phyloP scores from a whole-genome alignment of 2,329 filamentous ascomycete species.

The Ophiostoma tasmaniense region DNA sequence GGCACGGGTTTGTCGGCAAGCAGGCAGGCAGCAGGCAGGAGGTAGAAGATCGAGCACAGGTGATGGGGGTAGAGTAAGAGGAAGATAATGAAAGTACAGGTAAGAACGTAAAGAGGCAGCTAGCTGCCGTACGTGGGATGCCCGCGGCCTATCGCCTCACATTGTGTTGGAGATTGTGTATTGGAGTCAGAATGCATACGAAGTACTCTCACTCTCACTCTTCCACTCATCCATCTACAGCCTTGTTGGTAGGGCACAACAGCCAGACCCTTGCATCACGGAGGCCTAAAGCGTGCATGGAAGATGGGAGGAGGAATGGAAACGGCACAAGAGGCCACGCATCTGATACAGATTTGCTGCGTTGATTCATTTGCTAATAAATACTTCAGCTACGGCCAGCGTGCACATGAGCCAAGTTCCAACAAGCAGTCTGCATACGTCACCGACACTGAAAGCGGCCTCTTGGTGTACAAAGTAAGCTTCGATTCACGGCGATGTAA shows the following conservation, averaged over 20 bases:
- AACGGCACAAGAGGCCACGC: neutral
- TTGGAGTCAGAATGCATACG: too few relatives aligned
- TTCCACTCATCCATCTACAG: neutral
- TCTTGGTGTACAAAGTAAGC: neutral
- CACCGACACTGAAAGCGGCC: neutral
- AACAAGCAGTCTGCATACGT: neutral
- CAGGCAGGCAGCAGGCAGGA: too few relatives aligned
- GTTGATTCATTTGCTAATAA: too few relatives aligned
- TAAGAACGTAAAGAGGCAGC: too few relatives aligned
- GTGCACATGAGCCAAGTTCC: too few relatives aligned
- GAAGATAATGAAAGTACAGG: too few relatives aligned
- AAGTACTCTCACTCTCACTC: too few relatives aligned
- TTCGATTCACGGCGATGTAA: too few relatives aligned
- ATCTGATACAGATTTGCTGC: neutral
- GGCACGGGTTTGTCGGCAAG: neutral
- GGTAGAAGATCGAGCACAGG: too few relatives aligned
- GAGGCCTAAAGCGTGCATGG: neutral
- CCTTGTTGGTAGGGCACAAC: neutral
- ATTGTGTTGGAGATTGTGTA: neutral
- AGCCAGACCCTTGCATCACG: neutral
- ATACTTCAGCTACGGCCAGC: neutral
- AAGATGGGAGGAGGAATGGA: neutral
- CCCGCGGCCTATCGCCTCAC: neutral
- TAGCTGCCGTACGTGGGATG: slow-evolving; percentile 13
- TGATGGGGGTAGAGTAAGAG: too few relatives aligned